Evolutionary conservation across 177 flowering plant genomes (phyloP), one percentile per base, ranked within the genome.

Genomic region (Vitis hybrid): DNA sequence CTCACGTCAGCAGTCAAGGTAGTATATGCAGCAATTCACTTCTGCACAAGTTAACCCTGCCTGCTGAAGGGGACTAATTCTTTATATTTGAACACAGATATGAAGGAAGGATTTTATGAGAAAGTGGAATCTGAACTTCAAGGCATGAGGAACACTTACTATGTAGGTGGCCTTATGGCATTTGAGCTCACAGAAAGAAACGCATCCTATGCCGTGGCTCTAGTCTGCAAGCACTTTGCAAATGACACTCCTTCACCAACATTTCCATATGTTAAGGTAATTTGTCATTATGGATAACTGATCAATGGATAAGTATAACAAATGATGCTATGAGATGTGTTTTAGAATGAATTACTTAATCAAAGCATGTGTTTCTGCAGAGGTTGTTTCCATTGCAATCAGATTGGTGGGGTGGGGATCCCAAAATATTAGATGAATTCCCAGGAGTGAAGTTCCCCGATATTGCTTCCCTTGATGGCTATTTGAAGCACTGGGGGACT

Each of bases 121-220:
- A 82, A 74, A 70, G 55, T 89, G 76, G 97, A 91, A 67, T 78
- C 75, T 51, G 85, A 89, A 74, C 87, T 91, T 61, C 97, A 91
- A 75, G 93, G 93, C 18, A 72, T 55, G 60, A 70, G 78, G 31
- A 89, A 86, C 70, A 91, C 97, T 66, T 89, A 82, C 75, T 89
- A 86, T 71, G 85, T 85, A 2, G 92, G 94, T 52, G 97, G 97
- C 31, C 91, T 91, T 13, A 79, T 83, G 87, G 94, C 92, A 50
- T 91, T 91, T 75, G 97, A 91, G 80, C 91, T 91, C 60, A 91
- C 94, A 7, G 94, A 91, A 77, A 87, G 97, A 70, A 91, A 89
- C 79, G 83, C 97, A 65, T 79, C 88, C 60, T 91, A 91, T 75
- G 78, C 94, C 22, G 86, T 86, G 85, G 85, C 84, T 66, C 78